Evolutionary conservation across 345 rosid genomes (phyloP).

Genomic region (Linum tenue): DNA sequence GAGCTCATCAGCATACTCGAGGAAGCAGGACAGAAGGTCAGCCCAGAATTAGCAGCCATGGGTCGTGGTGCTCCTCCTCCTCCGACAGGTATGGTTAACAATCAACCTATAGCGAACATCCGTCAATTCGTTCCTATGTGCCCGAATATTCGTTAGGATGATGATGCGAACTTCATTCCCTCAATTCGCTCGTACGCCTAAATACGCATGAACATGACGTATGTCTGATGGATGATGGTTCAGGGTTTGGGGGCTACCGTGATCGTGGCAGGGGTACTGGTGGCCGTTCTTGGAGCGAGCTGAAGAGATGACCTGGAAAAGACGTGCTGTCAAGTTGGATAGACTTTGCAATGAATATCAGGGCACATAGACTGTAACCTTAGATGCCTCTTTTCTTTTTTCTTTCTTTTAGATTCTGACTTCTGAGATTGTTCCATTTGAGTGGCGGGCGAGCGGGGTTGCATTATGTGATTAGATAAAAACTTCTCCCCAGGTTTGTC

Average conservation of each 20-base stretch:
- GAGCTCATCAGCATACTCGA: slow-evolving; percentile 77
- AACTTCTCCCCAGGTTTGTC: no score
- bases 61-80: slow-evolving; percentile 92
- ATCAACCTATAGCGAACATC: not conserved
- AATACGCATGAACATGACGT: no score
- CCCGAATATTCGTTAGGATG: not conserved
- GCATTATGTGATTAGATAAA: no score
- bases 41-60: slow-evolving; percentile 84
- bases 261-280: slow-evolving; percentile 58
- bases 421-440: no score
- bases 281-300: slow-evolving; percentile 42
- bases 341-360: no score
- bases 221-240: no score
- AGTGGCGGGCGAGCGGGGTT: no score
- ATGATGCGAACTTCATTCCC: slow-evolving; percentile 3
- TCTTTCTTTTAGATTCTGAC: no score
- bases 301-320: not conserved
- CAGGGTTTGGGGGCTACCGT: slow-evolving; percentile 49
- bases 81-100: slow-evolving; percentile 53
- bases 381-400: no score
- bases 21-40: slow-evolving; percentile 98
- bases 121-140: not conserved
- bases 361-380: no score
- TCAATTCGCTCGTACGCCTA: no score
- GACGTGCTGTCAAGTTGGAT: not conserved